Base-by-base conservation (phyloP, 108 stramenopile species). In the Cyclotella sp. region DNA sequence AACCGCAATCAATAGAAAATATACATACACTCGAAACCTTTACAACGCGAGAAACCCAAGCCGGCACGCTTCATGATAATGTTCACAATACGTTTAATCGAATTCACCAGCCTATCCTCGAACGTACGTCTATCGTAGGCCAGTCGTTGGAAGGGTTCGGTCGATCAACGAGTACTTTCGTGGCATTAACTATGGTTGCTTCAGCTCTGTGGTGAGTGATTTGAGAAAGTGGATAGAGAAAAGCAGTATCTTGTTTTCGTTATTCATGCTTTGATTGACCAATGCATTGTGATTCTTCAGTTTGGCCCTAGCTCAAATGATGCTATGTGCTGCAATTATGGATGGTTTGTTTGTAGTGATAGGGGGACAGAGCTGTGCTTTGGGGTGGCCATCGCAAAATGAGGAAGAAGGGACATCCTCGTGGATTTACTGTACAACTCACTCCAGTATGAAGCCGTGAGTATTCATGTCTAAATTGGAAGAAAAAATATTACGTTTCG, bases 111-210 rank as follows among this genome's bases (percentile, higher is more conserved):
- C 78, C 78, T 29, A 9, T 52, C 3, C 45, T 79, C 7, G 78
- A 79, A 51, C 59, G 45, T 18, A 67, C 78, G 0, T 79, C 78
- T 10, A 79, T 79, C 9, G 78, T 79, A 26, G 78, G 78, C 15
- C 78, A 79, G 67, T 66, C 78, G 16, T 39, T 44, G 14, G 78
- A 79, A 29, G 70, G 59, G 7, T 79, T 72, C 19, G 78, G 78
- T 16, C 30, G 26, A 58, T 19, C 45, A 10, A 65, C 71, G 0
- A 67, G 78, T 44, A 68, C 61, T 26, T 53, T 43, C 28, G 71
- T 58, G n/a, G 78, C 78, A 28, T 67, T 79, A 10, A 72, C 78
- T 30, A 79, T 79, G 78, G 78, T 79, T 0, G 78, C 78, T 3
- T 79, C 78, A 13, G 78, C 78, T 30, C 26, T 79, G 21, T 72